These are phyloP conservation scores for Dothidotthia symphoricarpi DNA, from an alignment of 2,329 filamentous ascomycete genomes.

Conservation along the genomic window DNA sequence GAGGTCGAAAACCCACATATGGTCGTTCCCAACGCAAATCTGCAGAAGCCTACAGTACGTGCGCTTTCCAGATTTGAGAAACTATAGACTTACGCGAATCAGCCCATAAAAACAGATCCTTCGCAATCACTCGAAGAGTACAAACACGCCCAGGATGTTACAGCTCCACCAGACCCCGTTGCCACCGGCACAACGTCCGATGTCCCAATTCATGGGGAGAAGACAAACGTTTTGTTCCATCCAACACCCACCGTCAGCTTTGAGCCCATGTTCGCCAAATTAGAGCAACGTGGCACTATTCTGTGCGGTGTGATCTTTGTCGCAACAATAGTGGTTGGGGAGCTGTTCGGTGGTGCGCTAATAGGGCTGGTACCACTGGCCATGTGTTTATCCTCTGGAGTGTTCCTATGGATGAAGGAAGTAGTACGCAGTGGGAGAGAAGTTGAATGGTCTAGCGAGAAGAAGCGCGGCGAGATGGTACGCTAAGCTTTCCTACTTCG, in stretches of 20 bases:
- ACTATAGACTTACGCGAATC: slow-evolving; percentile 13
- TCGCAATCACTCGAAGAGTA: slow-evolving; percentile 76
- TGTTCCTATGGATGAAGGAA: slow-evolving; percentile 89
- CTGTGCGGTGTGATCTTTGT: slow-evolving; percentile 70
- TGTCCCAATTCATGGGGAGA: slow-evolving; percentile 92
- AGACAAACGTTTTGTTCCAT: slow-evolving; percentile 94
- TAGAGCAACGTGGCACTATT: slow-evolving; percentile 72
- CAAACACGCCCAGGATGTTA: slow-evolving; percentile 80
- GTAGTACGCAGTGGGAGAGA: slow-evolving; percentile 78
- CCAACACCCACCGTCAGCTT: slow-evolving; percentile 88
- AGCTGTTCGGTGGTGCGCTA: slow-evolving; percentile 73
- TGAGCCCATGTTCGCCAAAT: slow-evolving; percentile 76
- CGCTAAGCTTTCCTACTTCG: slow-evolving; percentile 11
- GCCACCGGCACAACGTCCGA: slow-evolving; percentile 81
- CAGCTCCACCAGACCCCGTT: slow-evolving; percentile 84
- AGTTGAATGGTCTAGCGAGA: slow-evolving; percentile 84
- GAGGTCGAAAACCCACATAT: slow-evolving; percentile 70
- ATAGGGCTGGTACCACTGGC: slow-evolving; percentile 74
- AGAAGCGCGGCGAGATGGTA: slow-evolving; percentile 75
- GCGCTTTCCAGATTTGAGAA: background rate
- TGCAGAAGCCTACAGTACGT: slow-evolving; percentile 67
- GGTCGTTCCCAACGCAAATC: slow-evolving; percentile 84
- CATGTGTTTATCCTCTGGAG: slow-evolving; percentile 68
- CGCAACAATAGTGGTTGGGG: slow-evolving; percentile 73
- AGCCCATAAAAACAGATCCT: slow-evolving; percentile 67